These are phyloP conservation scores for Metschnikowia amazonensis DNA, from an alignment of 805 yeast species.

Conservation along the genomic window DNA sequence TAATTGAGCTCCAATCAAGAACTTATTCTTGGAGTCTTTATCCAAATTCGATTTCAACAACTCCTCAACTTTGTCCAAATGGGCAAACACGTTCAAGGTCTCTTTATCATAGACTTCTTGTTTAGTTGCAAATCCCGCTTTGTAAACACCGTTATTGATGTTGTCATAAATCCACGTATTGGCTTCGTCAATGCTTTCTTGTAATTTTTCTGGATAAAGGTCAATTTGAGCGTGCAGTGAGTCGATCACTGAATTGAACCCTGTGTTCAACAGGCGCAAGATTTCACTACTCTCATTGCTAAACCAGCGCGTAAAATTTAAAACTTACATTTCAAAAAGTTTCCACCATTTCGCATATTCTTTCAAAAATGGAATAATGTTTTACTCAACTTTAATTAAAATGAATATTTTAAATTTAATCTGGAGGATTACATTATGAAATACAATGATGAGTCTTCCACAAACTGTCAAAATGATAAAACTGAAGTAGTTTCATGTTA, in stretches of 20 bases:
- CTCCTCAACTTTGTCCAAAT: constrained; percentile 67
- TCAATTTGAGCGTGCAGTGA: constrained; percentile 48
- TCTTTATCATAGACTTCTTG: constrained; percentile 79
- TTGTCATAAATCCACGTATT: constrained; percentile 80
- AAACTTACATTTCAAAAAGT: too few relatives aligned
- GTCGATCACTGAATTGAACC: constrained; percentile 58
- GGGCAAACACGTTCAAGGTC: constrained; percentile 57
- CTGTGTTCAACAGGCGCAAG: constrained; percentile 76
- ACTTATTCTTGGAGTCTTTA: constrained; percentile 23
- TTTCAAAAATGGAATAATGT: too few relatives aligned
- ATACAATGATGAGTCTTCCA: too few relatives aligned
- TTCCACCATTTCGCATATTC: too few relatives aligned
- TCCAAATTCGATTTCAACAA: constrained; percentile 47
- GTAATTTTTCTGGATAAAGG: constrained; percentile 57
- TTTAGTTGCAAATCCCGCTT: constrained; percentile 81
- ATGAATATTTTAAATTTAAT: too few relatives aligned
- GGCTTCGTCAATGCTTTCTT: constrained; percentile 63
- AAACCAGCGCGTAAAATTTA: too few relatives aligned
- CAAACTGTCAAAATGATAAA: too few relatives aligned
- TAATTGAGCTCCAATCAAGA: constrained; percentile 59
- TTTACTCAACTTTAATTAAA: too few relatives aligned
- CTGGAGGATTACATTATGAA: too few relatives aligned
- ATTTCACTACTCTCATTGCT: constrained; percentile 90
- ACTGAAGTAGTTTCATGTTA: too few relatives aligned
- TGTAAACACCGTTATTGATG: constrained; percentile 92